phyloP scores from a whole-genome alignment of 495 filamentous ascomycete genomes.

The Tetracladium marchalianum region DNA sequence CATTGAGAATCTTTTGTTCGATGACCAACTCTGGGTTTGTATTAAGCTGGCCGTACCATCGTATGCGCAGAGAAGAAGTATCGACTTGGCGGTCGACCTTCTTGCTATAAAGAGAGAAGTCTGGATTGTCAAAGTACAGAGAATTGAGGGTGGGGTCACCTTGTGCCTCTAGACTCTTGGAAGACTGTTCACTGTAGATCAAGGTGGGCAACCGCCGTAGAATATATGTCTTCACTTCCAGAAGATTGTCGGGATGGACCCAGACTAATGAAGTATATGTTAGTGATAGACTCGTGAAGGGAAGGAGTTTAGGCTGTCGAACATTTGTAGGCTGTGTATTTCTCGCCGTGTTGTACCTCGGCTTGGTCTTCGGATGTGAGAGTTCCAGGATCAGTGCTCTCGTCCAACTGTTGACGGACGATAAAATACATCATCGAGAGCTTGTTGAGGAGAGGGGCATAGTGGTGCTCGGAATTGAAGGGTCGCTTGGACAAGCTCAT shows the following conservation, averaged over 20 bases:
- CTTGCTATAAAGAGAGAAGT: conserved; percentile 73
- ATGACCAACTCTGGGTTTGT: conserved; percentile 68
- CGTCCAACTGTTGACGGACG: conserved; percentile 70
- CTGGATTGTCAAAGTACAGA: conserved; percentile 85
- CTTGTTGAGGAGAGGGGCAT: conserved; percentile 79
- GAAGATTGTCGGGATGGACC: conserved; percentile 88
- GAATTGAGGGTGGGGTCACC: conserved; percentile 88
- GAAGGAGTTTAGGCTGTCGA: not conserved
- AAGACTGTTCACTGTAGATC: conserved; percentile 79
- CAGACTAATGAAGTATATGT: conserved; percentile 47
- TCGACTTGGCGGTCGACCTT: conserved; percentile 73
- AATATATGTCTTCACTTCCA: conserved; percentile 93
- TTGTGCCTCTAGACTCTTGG: conserved; percentile 67
- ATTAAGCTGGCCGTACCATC: conserved; percentile 84
- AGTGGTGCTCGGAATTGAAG: conserved; percentile 87
- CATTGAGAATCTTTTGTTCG: conserved; percentile 79
- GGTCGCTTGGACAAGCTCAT: conserved; percentile 77
- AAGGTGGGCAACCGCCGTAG: conserved; percentile 81
- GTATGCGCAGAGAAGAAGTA: conserved; percentile 72
- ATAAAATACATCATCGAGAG: conserved; percentile 94
- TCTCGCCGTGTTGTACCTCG: conserved; percentile 44
- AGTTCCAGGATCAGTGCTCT: conserved; percentile 19
- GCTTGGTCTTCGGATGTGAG: conserved; percentile 21
- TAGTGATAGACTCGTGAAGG: not conserved
- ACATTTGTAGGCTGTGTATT: conserved; percentile 89